Evolutionary conservation across 2,329 filamentous ascomycete species (phyloP), one percentile per base, ranked within the genome.

Genomic region (Colletotrichum camelliae): DNA sequence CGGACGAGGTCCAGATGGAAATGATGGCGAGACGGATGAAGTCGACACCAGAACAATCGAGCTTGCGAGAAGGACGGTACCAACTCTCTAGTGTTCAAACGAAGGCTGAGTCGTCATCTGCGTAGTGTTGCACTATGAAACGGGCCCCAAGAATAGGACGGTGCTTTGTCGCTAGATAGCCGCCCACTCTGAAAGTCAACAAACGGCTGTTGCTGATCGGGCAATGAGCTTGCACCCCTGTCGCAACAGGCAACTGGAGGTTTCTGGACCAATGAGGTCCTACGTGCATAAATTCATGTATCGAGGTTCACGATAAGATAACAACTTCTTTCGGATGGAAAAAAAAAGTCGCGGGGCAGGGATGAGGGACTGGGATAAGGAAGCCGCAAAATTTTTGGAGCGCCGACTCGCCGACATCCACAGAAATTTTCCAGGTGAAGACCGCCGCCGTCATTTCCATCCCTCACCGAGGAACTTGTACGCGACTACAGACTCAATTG

Each of bases 341-440:
- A 69, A 61, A 61, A 64, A 60, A 39, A 39, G 39, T 58, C 27
- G 71, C 55, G 75, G 62, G 70, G 75, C 77, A 77, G 75, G 77
- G 75, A 57, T 77, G 43, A 13, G 33, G 55, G 21, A 24, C 55
- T 21, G 55, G 55, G 55, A 58, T 16, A 58, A 7, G 24, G 55
- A 29, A 12, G 24, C 15, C 64, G 24, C 55, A 70, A 75, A 72
- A 75, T 5, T 66, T 75, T 67, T 77, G 74, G 72, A 68, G 64
- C 67, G 37, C 67, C 68, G 68, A 75, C 52, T 43, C 43, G 57
- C 61, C 52, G 35, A 27, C 48, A 39, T 57, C 69, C 74, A 70
- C 60, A 77, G 66, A 77, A 77, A 76, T 70, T 76, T 74, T 77
- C 73, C 74, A 62, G 69, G 69, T 68, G 74, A 73, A 76, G 69